phyloP scores from a whole-genome alignment of 164 flowering plant species.

The Tetracentron sinense region DNA sequence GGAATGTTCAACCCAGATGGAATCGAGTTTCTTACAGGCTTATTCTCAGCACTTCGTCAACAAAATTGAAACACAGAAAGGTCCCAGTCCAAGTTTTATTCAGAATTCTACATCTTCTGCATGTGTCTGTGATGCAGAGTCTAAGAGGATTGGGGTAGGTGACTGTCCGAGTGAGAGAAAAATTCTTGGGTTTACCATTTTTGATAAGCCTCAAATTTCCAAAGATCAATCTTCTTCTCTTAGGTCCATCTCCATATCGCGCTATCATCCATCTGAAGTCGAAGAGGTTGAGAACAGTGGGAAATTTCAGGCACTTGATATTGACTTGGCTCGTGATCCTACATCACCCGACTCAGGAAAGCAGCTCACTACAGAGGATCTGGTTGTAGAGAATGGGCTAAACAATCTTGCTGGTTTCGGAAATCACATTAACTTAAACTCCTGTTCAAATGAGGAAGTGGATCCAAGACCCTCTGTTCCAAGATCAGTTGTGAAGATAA shows the following conservation, averaged over 20 bases:
- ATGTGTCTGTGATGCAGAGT: slow-evolving; percentile 19
- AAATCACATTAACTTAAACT: slow-evolving; percentile 64
- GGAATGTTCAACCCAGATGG: slow-evolving; percentile 15
- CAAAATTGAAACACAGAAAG: slow-evolving; percentile 21
- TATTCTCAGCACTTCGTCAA: slow-evolving; percentile 15
- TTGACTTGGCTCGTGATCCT: slow-evolving; percentile 47
- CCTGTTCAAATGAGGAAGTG: slow-evolving; percentile 52
- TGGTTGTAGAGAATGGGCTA: slow-evolving; percentile 21
- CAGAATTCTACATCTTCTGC: slow-evolving; percentile 24
- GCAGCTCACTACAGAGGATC: slow-evolving; percentile 15
- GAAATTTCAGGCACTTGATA: slow-evolving; percentile 35
- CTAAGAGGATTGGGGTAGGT: slow-evolving; percentile 19
- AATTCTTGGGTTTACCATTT: slow-evolving; percentile 61
- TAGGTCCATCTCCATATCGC: slow-evolving; percentile 16
- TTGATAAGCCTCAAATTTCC: slow-evolving; percentile 26
- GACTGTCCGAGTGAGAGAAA: slow-evolving; percentile 30
- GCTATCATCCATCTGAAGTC: slow-evolving; percentile 14
- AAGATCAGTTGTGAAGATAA: slow-evolving; percentile 23
- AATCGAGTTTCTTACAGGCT: slow-evolving; percentile 21
- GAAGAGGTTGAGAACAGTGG: slow-evolving; percentile 20
- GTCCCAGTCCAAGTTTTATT: slow-evolving; percentile 14
- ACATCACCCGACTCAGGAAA: slow-evolving; percentile 24
- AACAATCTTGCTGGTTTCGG: slow-evolving; percentile 13
- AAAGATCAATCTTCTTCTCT: slow-evolving; percentile 26
- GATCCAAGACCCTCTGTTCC: slow-evolving; percentile 22